These are phyloP conservation scores for Linnemannia schmuckeri DNA, from an alignment of 192 early-diverging fungal species.

Conservation along the genomic window DNA sequence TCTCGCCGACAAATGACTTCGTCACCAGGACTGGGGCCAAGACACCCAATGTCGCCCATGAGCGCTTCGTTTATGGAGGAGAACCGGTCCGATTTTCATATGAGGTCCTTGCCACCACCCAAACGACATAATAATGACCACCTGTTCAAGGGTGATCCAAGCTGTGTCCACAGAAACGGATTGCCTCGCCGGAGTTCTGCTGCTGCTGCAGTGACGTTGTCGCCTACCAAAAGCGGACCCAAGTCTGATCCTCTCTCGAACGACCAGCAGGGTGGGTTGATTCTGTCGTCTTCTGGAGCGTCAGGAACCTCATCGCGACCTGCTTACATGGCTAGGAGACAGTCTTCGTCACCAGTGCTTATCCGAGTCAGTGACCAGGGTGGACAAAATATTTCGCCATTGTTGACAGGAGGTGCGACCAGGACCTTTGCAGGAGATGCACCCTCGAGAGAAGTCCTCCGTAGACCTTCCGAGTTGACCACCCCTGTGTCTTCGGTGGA, in stretches of 20 bases:
- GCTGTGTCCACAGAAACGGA: not conserved
- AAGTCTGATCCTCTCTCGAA: not conserved
- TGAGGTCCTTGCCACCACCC: constrained; percentile 33
- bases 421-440: constrained; percentile 28
- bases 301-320: constrained; percentile 10
- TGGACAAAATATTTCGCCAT: constrained; percentile 40
- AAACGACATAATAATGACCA: constrained; percentile 25
- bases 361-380: constrained; percentile 46
- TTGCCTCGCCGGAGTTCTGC: constrained; percentile 41
- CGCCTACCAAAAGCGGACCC: not conserved
- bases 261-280: not conserved
- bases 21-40: not conserved
- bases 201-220: constrained; percentile 21
- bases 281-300: not conserved
- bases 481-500: not conserved
- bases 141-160: not conserved
- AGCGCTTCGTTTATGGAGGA: not conserved
- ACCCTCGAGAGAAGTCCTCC: constrained; percentile 20
- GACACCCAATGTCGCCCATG: constrained; percentile 1
- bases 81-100: not conserved
- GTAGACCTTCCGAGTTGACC: constrained; percentile 10
- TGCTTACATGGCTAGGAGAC: constrained; percentile 18
- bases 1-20: not conserved
- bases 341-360: constrained; percentile 48
- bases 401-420: constrained; percentile 7